Conservation (phyloP, 805 yeast genomes). For the Torulaspora delbrueckii region DNA sequence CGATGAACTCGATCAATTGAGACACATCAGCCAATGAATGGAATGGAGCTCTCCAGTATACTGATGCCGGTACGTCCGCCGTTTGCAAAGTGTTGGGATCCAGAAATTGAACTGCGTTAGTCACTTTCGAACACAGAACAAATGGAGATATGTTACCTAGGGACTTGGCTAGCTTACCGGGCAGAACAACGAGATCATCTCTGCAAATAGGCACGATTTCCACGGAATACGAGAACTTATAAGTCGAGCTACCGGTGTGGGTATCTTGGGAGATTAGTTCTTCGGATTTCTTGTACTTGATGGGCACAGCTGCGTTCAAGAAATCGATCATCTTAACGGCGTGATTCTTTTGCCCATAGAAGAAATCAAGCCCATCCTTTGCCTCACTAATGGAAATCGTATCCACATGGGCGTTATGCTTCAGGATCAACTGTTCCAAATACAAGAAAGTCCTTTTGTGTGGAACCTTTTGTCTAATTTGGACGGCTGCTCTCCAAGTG, state of each 20-base stretch:
- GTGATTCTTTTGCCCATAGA: slow-evolving; percentile 80
- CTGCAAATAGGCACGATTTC: slow-evolving; percentile 96
- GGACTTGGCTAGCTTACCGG: slow-evolving; percentile 76
- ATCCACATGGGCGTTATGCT: slow-evolving; percentile 87
- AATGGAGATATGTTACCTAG: slow-evolving; percentile 79
- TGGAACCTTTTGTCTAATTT: slow-evolving; percentile 93
- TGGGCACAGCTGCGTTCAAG: slow-evolving; percentile 77
- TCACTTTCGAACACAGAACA: slow-evolving; percentile 77
- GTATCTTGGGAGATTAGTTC: slow-evolving; percentile 89
- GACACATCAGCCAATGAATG: slow-evolving; percentile 67
- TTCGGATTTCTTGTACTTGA: slow-evolving; percentile 75
- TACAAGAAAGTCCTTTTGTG: slow-evolving; percentile 96
- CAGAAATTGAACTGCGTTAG: slow-evolving; percentile 78
- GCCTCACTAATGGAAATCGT: slow-evolving; percentile 91
- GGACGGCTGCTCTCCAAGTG: slow-evolving; percentile 98
- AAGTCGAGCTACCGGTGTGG: slow-evolving; percentile 81
- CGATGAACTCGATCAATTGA: slow-evolving; percentile 79
- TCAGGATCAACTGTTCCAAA: slow-evolving; percentile 90
- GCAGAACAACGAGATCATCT: slow-evolving; percentile 90
- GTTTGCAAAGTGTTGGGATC: slow-evolving; percentile 79
- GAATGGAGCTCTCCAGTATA: slow-evolving; percentile 83
- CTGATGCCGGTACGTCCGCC: slow-evolving; percentile 64
- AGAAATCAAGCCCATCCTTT: slow-evolving; percentile 92
- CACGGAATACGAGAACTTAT: slow-evolving; percentile 86
- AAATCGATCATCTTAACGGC: slow-evolving; percentile 94